Evolutionary conservation across 2,329 filamentous ascomycete genomes (phyloP), one percentile per base, ranked within the genome.

Genomic region (Chrysoporthe deuterocubensis): DNA sequence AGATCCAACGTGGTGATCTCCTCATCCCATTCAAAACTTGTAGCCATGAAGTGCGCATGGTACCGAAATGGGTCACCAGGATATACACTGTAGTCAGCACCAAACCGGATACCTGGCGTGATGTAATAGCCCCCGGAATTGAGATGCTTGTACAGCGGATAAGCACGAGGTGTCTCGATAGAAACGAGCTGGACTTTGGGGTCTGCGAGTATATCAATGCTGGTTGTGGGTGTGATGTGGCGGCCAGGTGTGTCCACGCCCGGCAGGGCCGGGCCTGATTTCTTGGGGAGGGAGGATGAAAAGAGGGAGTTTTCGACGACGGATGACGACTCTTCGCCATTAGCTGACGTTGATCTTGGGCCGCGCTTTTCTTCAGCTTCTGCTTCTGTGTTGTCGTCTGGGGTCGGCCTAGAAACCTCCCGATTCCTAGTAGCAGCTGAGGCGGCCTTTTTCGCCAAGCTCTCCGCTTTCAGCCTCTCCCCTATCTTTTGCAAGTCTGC

Each of bases 41-140:
- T 91, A 8, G 91, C 92, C 73, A 97, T 86, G 77, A 97, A 98
- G 78, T 99, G 96, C 58, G 93, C 96, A 79, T 99, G 96, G 77
- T 96, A 99, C 13, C 96, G 90, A 63, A 99, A 83, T 1, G 96
- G 94, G 77, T 99, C 96, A 58, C 96, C 96, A 0, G 96, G 96
- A 74, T 99, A 99, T 5, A 96, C 93, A 73, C 94, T 93, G 79
- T 97, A 97, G 75, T 96, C 89, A 74, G 94, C 96, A 37, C 96
- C 96, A 75, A 99, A 99, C 37, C 96, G 92, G 64, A 99, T 85
- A 9, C 96, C 96, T 1, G 96, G 96, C 65, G 94, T 94, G 75
- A 96, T 89, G 81, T 91, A 98, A 80, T 95, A 97, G 62, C 91
- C 92, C 21, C 86, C 84, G 8, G 85, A 83, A 75, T 97, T 92